These are phyloP conservation scores for Diaporthe nobilis DNA, from an alignment of 2,329 filamentous ascomycete species.

Conservation along the genomic window DNA sequence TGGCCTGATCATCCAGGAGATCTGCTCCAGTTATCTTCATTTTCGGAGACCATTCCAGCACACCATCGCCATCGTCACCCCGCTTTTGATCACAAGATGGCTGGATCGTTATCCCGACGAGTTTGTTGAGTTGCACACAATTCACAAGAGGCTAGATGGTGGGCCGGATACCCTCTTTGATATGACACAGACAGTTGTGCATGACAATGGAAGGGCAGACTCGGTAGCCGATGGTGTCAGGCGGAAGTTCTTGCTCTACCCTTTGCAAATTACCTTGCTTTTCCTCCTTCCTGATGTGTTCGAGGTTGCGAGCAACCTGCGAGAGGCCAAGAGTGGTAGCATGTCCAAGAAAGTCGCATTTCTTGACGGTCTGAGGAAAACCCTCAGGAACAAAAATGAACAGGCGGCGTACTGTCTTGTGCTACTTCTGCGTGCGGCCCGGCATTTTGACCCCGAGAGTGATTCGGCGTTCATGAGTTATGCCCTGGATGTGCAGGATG, in stretches of 20 bases:
- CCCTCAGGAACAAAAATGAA: conserved; percentile 75
- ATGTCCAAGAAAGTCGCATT: conserved; percentile 78
- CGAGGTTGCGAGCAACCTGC: conserved; percentile 77
- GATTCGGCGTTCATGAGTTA: conserved; percentile 77
- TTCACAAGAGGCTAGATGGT: conserved; percentile 73
- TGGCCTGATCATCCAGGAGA: conserved; percentile 73
- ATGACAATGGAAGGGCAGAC: conserved; percentile 40
- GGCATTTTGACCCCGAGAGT: conserved; percentile 74
- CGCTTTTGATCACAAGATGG: conserved; percentile 75
- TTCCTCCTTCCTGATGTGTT: conserved; percentile 78
- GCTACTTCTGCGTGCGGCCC: conserved; percentile 72
- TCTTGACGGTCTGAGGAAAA: conserved; percentile 74
- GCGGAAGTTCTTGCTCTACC: conserved; percentile 69
- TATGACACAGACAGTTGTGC: conserved; percentile 71
- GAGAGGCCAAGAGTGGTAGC: conserved; percentile 72
- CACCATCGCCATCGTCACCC: conserved; percentile 73
- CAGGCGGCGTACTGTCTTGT: conserved; percentile 77
- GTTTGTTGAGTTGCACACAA: conserved; percentile 74
- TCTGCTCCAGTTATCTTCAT: conserved; percentile 77
- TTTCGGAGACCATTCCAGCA: conserved; percentile 76
- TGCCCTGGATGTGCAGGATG: conserved; percentile 78
- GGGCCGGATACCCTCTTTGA: conserved; percentile 78
- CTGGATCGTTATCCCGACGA: conserved; percentile 75
- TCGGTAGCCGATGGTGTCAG: conserved; percentile 65
- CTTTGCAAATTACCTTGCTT: conserved; percentile 73